phyloP scores from a whole-genome alignment of 352 stramenopile genomes.

The Globisporangium sylvaticum region DNA sequence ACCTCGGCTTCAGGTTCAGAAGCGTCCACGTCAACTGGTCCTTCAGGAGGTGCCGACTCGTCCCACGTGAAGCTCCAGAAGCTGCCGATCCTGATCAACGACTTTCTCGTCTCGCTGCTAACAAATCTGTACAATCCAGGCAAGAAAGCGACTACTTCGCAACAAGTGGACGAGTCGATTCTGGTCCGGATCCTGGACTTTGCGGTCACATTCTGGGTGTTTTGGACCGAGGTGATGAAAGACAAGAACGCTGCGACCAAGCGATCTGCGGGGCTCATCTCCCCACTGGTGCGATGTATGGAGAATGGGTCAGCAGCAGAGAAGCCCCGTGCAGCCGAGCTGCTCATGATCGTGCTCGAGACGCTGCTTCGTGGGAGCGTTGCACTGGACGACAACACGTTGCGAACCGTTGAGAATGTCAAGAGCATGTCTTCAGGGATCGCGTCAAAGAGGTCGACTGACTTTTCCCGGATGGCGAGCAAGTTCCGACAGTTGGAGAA shows the following conservation, averaged over 20 bases:
- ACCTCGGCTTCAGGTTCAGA: conserved; percentile 16
- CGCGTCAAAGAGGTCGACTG: conserved; percentile 60
- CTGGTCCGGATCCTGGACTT: conserved; percentile 72
- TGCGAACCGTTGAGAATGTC: conserved; percentile 48
- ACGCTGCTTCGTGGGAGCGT: conserved; percentile 47
- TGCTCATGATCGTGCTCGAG: conserved; percentile 64
- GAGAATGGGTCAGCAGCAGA: conserved; percentile 38
- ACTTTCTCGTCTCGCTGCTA: conserved; percentile 62
- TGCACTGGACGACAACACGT: conserved; percentile 41
- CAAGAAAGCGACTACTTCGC: conserved; percentile 8
- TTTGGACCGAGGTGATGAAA: conserved; percentile 54
- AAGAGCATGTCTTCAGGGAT: conserved; percentile 44
- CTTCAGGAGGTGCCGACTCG: conserved; percentile 13
- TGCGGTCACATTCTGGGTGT: conserved; percentile 68
- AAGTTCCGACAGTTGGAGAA: conserved; percentile 66
- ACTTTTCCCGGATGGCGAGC: conserved; percentile 57
- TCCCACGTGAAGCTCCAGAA: conserved; percentile 47
- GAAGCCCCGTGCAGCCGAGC: conserved; percentile 56
- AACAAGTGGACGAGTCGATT: conserved; percentile 40
- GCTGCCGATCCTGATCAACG: conserved; percentile 63
- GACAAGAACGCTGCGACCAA: conserved; percentile 47
- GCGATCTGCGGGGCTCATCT: conserved; percentile 45
- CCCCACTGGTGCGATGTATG: conserved; percentile 56
- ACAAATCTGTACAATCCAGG: conserved; percentile 38
- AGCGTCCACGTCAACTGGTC: conserved; percentile 10